These are phyloP conservation scores for Picochlorum sp. DNA, from an alignment of 139 green algal species.

Conservation along the genomic window DNA sequence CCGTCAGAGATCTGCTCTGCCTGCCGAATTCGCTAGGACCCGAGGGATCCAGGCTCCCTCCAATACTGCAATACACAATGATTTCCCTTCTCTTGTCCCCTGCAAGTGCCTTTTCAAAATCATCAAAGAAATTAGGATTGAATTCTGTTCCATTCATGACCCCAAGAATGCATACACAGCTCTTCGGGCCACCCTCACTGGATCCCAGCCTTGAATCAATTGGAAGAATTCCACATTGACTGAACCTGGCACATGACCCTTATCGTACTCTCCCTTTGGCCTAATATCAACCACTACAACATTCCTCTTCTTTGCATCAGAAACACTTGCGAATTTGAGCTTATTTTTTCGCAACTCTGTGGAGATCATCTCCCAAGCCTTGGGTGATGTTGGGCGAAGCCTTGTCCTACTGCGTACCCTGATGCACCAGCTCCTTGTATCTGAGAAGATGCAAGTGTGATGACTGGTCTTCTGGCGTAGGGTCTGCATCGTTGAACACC, in stretches of 20 bases:
- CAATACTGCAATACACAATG: constrained; percentile 57
- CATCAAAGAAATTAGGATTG: constrained; percentile 47
- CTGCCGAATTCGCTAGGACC: constrained; percentile 33
- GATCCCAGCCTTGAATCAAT: constrained; percentile 40
- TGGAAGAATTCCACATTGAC: constrained; percentile 45
- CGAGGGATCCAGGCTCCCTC: constrained; percentile 43
- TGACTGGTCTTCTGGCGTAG: too few species aligned
- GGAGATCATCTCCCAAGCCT: constrained; percentile 34
- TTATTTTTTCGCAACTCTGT: constrained; percentile 18
- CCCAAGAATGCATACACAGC: constrained; percentile 55
- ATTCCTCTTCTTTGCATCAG: constrained; percentile 25
- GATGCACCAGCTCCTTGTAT: constrained; percentile 2
- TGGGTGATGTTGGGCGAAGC: constrained; percentile 21
- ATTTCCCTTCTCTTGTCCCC: constrained; percentile 9
- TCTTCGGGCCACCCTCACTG: constrained; percentile 26
- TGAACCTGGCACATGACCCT: constrained; percentile 35
- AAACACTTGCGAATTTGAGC: constrained; percentile 39
- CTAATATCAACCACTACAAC: constrained; percentile 41
- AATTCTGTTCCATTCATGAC: constrained; percentile 59
- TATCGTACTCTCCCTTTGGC: constrained; percentile 29
- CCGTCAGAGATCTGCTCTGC: constrained; percentile 45
- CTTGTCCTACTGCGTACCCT: constrained; percentile 2
- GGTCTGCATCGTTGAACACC: too few species aligned
- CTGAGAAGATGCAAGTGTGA: too few species aligned
- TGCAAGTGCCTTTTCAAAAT: constrained; percentile 8